Evolutionary conservation across 2,329 filamentous ascomycete genomes (phyloP).

Genomic region (Colletotrichum sidae): DNA sequence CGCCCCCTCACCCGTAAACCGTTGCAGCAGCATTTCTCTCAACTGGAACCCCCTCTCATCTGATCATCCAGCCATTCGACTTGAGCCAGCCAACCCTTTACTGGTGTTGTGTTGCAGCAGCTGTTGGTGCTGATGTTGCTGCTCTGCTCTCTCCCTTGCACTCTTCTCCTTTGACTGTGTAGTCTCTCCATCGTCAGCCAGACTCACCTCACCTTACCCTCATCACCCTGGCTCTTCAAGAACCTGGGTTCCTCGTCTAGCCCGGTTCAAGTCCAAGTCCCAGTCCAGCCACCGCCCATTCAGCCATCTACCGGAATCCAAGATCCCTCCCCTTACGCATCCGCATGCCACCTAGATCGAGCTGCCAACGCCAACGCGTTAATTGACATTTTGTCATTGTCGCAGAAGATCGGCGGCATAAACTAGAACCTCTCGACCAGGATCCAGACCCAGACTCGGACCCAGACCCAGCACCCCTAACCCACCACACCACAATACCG

Average conservation of each 20-base stretch:
- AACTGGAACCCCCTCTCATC: conserved; percentile 14
- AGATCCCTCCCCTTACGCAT: conserved; percentile 4
- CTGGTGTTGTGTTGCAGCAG: not conserved
- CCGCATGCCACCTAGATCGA: not conserved
- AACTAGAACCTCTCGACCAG: conserved; percentile 1
- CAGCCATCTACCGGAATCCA: conserved; percentile 28
- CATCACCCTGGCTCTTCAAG: not conserved
- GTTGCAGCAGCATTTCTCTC: conserved; percentile 5
- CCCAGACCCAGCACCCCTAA: conserved; percentile 15
- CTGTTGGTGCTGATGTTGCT: not conserved
- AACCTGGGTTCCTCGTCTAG: conserved; percentile 16
- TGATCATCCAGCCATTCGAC: conserved; percentile 11
- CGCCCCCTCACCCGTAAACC: not conserved
- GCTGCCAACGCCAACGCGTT: conserved; percentile 26
- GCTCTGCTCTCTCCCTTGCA: conserved; percentile 11
- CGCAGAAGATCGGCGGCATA: conserved; percentile 18
- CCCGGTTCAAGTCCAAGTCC: conserved; percentile 11
- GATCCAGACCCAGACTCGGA: not conserved
- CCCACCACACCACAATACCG: conserved; percentile 18
- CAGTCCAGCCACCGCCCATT: conserved; percentile 17
- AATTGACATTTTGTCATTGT: conserved; percentile 29
- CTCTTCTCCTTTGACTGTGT: not conserved
- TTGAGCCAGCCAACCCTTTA: not conserved
- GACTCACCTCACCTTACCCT: not conserved
- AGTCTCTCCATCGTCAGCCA: not conserved